Evolutionary conservation across 1,284 basidiomycete species (phyloP), one percentile per base, ranked within the genome.

Genomic region (Ustilago esculenta): DNA sequence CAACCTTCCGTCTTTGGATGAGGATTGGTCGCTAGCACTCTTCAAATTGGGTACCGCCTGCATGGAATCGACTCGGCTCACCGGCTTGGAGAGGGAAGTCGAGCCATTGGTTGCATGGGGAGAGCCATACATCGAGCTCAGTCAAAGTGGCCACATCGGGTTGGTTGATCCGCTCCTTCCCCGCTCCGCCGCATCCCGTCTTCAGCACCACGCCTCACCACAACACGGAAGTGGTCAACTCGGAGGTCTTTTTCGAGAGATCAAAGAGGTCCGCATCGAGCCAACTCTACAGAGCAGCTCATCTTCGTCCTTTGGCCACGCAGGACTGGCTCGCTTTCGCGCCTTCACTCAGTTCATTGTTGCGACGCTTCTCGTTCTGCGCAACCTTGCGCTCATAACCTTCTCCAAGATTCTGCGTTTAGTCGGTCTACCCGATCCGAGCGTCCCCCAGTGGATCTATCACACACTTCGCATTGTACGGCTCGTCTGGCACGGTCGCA

Each of bases 11-110:
- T 53, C 59, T 3, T 10, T 52, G 18, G 53, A 64, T 25, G 77
- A 80, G 43, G 78, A 80, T 54, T 80, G 70, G 59, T 65, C 68
- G 21, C 17, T 77, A 9, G 77, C 77, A 1, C 56, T 77, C 5
- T 70, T 77, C 68, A 79, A 79, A 54, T 52, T 80, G 18, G 77
- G 77, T 10, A 72, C 77, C 5, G 72, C 75, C 4, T 80, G 78
- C 42, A 71, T 80, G 47, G 70, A 79, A 41, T 76, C 77, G 36
- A 77, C 78, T 3, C 64, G 72, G 4, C 64, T 77, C 14, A 73
- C 69, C 5, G 75, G 78, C 7, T 25, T 80, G 5, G 66, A 72
- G 11, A 53, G 60, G 17, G 73, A 80, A 41, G 50, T 76, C n/a
- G 65, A 65, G 8, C 55, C 61, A 9, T 52, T 77, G 12, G 49